Evolutionary conservation across 2,329 filamentous ascomycete species (phyloP), one percentile per base, ranked within the genome.

Genomic region (Talaromyces islandicus): DNA sequence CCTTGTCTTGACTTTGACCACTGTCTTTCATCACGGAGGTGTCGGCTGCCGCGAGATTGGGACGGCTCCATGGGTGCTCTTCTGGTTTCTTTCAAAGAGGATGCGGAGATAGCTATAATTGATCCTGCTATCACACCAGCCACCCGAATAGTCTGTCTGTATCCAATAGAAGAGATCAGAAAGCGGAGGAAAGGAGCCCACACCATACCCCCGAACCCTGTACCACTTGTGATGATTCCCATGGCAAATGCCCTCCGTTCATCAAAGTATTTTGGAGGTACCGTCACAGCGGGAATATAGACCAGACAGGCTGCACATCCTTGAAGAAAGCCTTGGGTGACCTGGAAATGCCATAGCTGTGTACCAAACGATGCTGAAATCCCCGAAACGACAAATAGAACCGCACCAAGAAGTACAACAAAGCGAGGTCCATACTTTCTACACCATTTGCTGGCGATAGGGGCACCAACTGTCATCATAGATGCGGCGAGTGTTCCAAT

Each of bases 141-240:
- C 11, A 76, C 64, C 7, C 75, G 68, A 9, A 78, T 64, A 0
- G 75, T 71, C 61, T 76, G 72, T 2, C 75, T 71, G 41, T 75
- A 76, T 4, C 75, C 75, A 17, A 78, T 60, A 3, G 57, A 62
- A 4, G 66, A 64, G 24, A 76, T 71, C 19, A 74, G 65, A 0
- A 67, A 68, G 2, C 69, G 66, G 12, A 75, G 60, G 1, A 70
- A 66, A 6, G 75, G 75, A 1, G 75, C 71, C 66, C 72, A 76
- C 3, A 75, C 67, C 51, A 78, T 68, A 43, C 75, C 76, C 1
- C 76, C 76, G 2, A 77, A 67, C 0, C 75, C 75, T 2, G 75
- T 73, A 2, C 75, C 76, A 3, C 71, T 70, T 17, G 73, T 68
- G 6, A 77, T 69, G 9, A 77, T 69, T 0, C 75, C 75, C 71